Evolutionary conservation across 1,284 basidiomycete genomes (phyloP).

Genomic region (Heliocybe sulcata): DNA sequence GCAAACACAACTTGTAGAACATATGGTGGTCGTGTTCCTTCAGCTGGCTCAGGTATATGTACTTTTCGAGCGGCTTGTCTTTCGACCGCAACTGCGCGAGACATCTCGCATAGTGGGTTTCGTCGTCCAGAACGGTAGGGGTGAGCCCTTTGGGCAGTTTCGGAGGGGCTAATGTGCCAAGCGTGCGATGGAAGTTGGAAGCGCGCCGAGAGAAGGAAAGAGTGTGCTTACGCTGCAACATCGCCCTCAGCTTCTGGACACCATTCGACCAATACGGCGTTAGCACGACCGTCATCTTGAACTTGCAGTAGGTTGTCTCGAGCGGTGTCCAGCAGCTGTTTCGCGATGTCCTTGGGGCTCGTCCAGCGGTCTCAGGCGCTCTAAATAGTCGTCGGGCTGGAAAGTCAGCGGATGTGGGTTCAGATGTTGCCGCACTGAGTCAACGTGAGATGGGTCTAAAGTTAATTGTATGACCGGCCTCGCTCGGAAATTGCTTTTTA

Average conservation of each 20-base stretch:
- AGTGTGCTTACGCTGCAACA: conserved; percentile 41
- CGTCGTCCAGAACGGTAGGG: conserved; percentile 52
- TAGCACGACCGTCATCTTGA: conserved; percentile 55
- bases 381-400: not conserved
- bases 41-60: conserved; percentile 74
- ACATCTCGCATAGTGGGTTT: conserved; percentile 52
- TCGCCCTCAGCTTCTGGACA: conserved; percentile 58
- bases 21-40: conserved; percentile 65
- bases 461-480: not conserved
- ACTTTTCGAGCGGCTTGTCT: conserved; percentile 68
- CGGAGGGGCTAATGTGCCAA: conserved; percentile 30
- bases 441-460: not conserved
- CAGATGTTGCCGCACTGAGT: not conserved
- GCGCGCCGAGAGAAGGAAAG: conserved; percentile 4
- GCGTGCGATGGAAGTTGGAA: conserved; percentile 11
- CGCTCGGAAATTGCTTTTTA: not conserved
- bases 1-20: conserved; percentile 69
- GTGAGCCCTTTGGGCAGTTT: conserved; percentile 50
- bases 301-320: not conserved
- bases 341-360: not conserved
- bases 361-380: not conserved
- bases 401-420: not conserved
- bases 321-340: not conserved
- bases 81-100: conserved; percentile 70
- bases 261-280: conserved; percentile 64